A percentile compares a stretch with the other conserved stretches of the same genome.
phyloP scores from a whole-genome alignment of 176 grass and related monocot genomes.

The Aegilops longissima region DNA sequence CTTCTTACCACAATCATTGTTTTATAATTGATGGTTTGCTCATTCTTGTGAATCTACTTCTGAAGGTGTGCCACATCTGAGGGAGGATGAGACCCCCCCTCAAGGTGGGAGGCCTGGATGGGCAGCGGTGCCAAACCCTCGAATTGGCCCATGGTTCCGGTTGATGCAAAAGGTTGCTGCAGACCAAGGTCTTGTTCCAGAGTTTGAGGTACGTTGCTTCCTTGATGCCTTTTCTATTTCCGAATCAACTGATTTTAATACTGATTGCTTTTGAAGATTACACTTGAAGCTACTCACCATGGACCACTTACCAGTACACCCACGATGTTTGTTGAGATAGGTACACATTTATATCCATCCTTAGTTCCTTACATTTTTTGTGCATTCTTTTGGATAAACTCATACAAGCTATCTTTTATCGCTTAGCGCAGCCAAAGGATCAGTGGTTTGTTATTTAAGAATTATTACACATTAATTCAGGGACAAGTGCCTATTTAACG shows the following conservation, averaged over 20 bases:
- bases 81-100: slow-evolving; percentile 70
- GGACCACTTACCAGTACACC: slow-evolving; percentile 54
- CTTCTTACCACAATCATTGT: background rate
- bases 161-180: slow-evolving; percentile 65
- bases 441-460: background rate
- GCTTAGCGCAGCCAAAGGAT: background rate
- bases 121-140: slow-evolving; percentile 72
- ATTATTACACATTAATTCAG: background rate
- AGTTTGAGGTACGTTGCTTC: slow-evolving; percentile 71
- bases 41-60: background rate
- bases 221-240: background rate
- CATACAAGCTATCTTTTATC: background rate
- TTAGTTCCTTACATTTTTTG: slow-evolving; percentile 1
- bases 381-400: background rate
- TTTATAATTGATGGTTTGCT: background rate
- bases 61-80: slow-evolving; percentile 77
- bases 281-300: slow-evolving; percentile 67
- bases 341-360: slow-evolving; percentile 43
- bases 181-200: slow-evolving; percentile 76
- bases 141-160: slow-evolving; percentile 85
- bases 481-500: background rate
- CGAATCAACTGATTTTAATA: slow-evolving; percentile 19
- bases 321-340: slow-evolving; percentile 92
- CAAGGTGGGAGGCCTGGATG: slow-evolving; percentile 85
- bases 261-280: slow-evolving; percentile 52